Evolutionary conservation across 352 stramenopile genomes (phyloP).

Genomic region (Phytophthora constricta): DNA sequence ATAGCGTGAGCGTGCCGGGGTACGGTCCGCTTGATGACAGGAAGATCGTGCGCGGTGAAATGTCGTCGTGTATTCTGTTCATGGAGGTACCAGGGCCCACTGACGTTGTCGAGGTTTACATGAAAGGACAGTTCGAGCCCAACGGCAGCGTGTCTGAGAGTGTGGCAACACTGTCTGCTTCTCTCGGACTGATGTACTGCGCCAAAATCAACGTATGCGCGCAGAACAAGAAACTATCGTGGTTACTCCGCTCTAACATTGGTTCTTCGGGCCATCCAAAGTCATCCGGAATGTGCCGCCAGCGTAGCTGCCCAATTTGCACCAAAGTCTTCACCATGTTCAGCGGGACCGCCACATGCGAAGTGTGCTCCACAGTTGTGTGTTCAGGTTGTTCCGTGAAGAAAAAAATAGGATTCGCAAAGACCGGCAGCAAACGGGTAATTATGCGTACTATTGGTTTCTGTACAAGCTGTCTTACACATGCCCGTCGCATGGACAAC

Average conservation of each 20-base stretch:
- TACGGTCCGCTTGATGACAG: conserved; percentile 41
- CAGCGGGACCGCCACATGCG: conserved; percentile 27
- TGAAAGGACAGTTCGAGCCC: conserved; percentile 42
- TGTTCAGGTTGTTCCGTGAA: conserved; percentile 39
- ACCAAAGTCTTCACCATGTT: conserved; percentile 37
- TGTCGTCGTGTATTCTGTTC: conserved; percentile 53
- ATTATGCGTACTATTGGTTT: conserved; percentile 31
- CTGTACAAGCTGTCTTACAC: conserved; percentile 38
- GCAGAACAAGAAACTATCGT: conserved; percentile 52
- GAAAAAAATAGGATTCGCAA: conserved; percentile 38
- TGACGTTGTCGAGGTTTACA: conserved; percentile 41
- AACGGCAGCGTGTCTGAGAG: conserved; percentile 32
- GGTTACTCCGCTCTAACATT: conserved; percentile 35
- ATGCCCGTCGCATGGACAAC: conserved; percentile 26
- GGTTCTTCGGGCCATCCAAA: conserved; percentile 11
- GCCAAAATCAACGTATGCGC: conserved; percentile 34
- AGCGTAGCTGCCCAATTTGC: conserved; percentile 38
- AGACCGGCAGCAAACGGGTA: conserved; percentile 28
- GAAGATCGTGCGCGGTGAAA: conserved; percentile 41
- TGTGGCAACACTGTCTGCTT: conserved; percentile 32
- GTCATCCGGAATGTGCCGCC: conserved; percentile 14
- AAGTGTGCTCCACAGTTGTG: conserved; percentile 35
- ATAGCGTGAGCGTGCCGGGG: conserved; percentile 45
- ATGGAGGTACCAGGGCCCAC: conserved; percentile 27
- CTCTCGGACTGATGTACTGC: conserved; percentile 37